phyloP scores from a whole-genome alignment of 768 basidiomycete species.

The Cyathus striatus region DNA sequence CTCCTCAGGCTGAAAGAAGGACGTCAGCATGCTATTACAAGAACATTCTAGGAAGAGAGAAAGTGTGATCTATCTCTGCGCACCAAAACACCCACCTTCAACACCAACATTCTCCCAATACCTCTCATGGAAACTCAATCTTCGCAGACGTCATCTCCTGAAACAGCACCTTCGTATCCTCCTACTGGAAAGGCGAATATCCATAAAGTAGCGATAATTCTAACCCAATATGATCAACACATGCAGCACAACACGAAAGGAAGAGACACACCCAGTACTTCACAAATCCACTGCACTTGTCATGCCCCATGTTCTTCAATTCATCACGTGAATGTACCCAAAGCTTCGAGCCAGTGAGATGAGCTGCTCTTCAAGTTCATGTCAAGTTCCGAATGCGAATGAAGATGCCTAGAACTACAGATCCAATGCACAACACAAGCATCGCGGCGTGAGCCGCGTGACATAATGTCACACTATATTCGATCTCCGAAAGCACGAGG shows the following conservation, averaged over 20 bases:
- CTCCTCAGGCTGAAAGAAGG: slow-evolving; percentile 71
- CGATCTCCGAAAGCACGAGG: too few relatives aligned
- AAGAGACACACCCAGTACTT: slow-evolving; percentile 74
- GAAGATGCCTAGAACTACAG: slow-evolving; percentile 75
- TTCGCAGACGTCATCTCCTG: slow-evolving; percentile 82
- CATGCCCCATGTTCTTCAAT: slow-evolving; percentile 74
- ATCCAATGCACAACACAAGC: too few relatives aligned
- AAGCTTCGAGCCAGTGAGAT: slow-evolving; percentile 74
- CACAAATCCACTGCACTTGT: slow-evolving; percentile 92
- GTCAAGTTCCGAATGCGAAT: too few relatives aligned
- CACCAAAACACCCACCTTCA: slow-evolving; percentile 45
- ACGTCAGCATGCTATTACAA: slow-evolving; percentile 53
- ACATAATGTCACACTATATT: too few relatives aligned
- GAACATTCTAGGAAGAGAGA: background rate
- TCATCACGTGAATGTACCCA: slow-evolving; percentile 91
- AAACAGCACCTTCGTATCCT: slow-evolving; percentile 68
- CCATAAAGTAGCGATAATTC: slow-evolving; percentile 90
- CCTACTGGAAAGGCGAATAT: slow-evolving; percentile 90
- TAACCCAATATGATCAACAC: slow-evolving; percentile 22
- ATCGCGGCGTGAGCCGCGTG: too few relatives aligned
- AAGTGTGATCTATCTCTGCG: background rate
- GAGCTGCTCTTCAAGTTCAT: slow-evolving; percentile 69
- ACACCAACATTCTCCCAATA: slow-evolving; percentile 91
- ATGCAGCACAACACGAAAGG: background rate
- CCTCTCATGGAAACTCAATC: slow-evolving; percentile 86